Conservation (phyloP, 805 yeast species). For the Lipomyces spencermartinsiae region DNA sequence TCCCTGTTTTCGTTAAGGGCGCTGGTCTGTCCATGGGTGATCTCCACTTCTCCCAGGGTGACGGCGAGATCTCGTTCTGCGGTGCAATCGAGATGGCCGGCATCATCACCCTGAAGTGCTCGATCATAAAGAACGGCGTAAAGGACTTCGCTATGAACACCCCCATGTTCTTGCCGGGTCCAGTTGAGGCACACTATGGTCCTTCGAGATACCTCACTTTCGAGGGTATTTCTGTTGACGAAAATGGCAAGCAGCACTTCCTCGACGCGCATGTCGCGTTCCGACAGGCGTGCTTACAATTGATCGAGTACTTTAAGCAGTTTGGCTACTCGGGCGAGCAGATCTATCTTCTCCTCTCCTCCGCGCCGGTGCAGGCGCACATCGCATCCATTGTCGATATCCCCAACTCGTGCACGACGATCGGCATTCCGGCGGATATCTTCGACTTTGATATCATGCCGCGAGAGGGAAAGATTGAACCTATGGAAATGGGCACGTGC, state of each 20-base stretch:
- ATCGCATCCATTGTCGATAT: constrained; percentile 60
- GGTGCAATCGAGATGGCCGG: constrained; percentile 64
- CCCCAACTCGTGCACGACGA: constrained; percentile 59
- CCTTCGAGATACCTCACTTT: constrained; percentile 58
- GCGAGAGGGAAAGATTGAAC: constrained; percentile 27
- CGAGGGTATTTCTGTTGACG: constrained; percentile 61
- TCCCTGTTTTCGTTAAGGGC: constrained; percentile 57
- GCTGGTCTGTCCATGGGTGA: constrained; percentile 58
- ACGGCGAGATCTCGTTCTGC: constrained; percentile 60
- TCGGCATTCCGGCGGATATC: constrained; percentile 59
- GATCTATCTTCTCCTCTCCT: constrained; percentile 53
- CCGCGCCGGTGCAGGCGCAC: constrained; percentile 60
- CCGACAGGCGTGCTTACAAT: constrained; percentile 57
- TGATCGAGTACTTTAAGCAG: constrained; percentile 57
- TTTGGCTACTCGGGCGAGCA: constrained; percentile 61
- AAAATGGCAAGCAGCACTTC: constrained; percentile 54
- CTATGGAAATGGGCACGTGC: constrained; percentile 32
- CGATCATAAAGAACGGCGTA: constrained; percentile 54
- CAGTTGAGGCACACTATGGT: constrained; percentile 56
- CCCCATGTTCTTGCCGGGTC: constrained; percentile 58
- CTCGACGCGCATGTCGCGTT: constrained; percentile 58
- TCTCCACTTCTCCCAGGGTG: constrained; percentile 60
- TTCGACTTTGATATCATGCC: constrained; percentile 54
- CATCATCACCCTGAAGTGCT: constrained; percentile 51
- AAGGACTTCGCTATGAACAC: constrained; percentile 50